phyloP scores from a whole-genome alignment of 2,329 filamentous ascomycete species.

The Paecilomyces dactylethromorphus region DNA sequence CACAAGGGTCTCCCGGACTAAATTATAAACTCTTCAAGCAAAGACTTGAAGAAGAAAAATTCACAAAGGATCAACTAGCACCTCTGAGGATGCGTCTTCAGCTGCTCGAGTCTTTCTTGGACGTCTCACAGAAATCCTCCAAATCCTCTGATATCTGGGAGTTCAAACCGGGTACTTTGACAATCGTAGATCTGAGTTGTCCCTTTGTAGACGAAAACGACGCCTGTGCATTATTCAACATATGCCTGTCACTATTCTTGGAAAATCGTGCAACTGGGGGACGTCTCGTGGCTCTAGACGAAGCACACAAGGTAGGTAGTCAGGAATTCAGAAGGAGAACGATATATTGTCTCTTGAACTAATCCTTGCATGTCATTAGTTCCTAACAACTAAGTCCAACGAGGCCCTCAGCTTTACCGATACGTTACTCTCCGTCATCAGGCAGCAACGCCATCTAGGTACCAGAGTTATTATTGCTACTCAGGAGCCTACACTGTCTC shows the following conservation, averaged over 20 bases:
- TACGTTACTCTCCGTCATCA: constrained; percentile 55
- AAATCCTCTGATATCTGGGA: constrained; percentile 8
- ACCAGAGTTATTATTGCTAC: constrained; percentile 65
- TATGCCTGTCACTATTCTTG: constrained; percentile 61
- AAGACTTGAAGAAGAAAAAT: constrained; percentile 26
- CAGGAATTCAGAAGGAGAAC: background rate
- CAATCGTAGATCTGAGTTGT: constrained; percentile 67
- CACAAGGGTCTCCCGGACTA: constrained; percentile 30
- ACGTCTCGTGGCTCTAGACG: constrained; percentile 63
- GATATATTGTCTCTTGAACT: background rate
- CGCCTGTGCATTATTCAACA: constrained; percentile 67
- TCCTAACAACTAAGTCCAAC: constrained; percentile 50
- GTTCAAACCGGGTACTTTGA: constrained; percentile 35
- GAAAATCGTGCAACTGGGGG: constrained; percentile 47
- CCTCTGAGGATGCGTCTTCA: constrained; percentile 57
- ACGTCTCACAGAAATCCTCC: constrained; percentile 12
- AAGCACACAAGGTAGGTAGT: constrained; percentile 61
- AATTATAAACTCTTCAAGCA: constrained; percentile 41
- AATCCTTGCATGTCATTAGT: constrained; percentile 31
- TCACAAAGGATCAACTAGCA: constrained; percentile 45
- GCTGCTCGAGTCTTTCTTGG: constrained; percentile 60
- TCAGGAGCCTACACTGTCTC: constrained; percentile 68
- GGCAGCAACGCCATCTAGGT: constrained; percentile 64
- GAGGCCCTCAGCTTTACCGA: constrained; percentile 56
- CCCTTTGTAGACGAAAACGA: constrained; percentile 61